Conservation (phyloP, 2,329 filamentous ascomycete species). For the Zymoseptoria passerinii region DNA sequence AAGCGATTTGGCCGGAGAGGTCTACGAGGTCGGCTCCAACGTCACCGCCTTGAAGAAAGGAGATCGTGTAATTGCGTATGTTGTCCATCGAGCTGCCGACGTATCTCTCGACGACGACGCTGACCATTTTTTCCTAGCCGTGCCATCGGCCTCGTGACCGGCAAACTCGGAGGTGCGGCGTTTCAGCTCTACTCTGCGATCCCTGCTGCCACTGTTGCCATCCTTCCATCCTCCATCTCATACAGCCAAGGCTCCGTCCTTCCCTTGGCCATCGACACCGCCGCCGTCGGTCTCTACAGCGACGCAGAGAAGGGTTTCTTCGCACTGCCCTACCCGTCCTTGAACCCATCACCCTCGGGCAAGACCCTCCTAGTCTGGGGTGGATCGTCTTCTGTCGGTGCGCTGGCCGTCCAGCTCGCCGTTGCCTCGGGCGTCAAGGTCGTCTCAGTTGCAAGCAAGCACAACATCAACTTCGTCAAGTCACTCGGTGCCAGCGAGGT, state of each 20-base stretch:
- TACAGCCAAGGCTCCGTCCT: constrained; percentile 36
- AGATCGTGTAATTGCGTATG: constrained; percentile 30
- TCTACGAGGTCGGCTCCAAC: constrained; percentile 28
- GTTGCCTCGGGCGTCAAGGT: constrained; percentile 30
- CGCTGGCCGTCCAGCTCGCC: constrained; percentile 29
- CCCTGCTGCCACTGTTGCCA: constrained; percentile 26
- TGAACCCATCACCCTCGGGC: constrained; percentile 24
- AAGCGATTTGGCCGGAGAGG: constrained; percentile 32
- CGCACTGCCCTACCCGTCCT: constrained; percentile 32
- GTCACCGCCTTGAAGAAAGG: constrained; percentile 30
- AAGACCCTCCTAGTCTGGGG: constrained; percentile 36
- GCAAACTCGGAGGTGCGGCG: constrained; percentile 19
- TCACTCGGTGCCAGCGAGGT: constrained; percentile 24
- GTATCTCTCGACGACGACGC: neutral
- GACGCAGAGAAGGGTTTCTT: constrained; percentile 28
- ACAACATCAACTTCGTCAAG: constrained; percentile 29
- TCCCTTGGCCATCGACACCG: constrained; percentile 39
- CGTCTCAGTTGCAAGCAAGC: constrained; percentile 26
- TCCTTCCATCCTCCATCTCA: constrained; percentile 33
- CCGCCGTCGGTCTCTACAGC: constrained; percentile 37
- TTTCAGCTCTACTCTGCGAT: constrained; percentile 31
- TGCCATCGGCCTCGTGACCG: constrained; percentile 17
- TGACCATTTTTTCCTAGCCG: constrained; percentile 9
- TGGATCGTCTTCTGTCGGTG: constrained; percentile 31
- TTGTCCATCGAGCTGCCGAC: constrained; percentile 1